Evolutionary conservation across 306 rosid genomes (phyloP), one percentile per base, ranked within the genome.

Genomic region (Medicago arabica): DNA sequence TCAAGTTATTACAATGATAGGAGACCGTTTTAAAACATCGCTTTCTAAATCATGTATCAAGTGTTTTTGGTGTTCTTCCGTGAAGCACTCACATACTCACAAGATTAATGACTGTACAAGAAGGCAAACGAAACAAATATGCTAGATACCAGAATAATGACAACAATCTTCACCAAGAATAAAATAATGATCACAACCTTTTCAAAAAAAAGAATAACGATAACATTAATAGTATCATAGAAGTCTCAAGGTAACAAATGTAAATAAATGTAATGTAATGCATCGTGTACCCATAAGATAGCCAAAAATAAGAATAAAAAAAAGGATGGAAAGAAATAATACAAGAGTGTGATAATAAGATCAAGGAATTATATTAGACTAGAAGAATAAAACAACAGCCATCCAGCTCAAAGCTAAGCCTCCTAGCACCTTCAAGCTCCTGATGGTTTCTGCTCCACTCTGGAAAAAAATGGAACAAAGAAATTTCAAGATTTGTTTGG

Each of bases 341-440:
- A 81, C 82, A 76, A 59, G 59, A 64, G 70, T 54, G 6, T 55
- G 65, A 70, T 47, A 36, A 81, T 58, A 77, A 61, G 66, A 72
- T 54, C 57, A 69, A 71, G 36, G 61, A 25, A 67, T 9, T 63
- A 38, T n/a, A 72, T 83, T 89, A 28, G 31, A 28, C 38, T 34
- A 93, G 85, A 82, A 66, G 31, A 88, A 61, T 80, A 91, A 78
- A 44, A 86, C 88, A 47, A 88, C 36, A 31, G 83, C 41, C 14
- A 80, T 85, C 82, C 87, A 88, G 78, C 90, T 95, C 85, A 93
- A 69, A n/a, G 87, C 89, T 65, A 91, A 43, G 79, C 86, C 81
- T 61, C 89, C 93, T 19, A 79, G 46, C 72, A 89, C 49, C 87
- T 85, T 85, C 83, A 89, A 40, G 74, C 79, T 21, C 78, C 72